Evolutionary conservation across 1,284 basidiomycete genomes (phyloP).

Genomic region (Apiotrichum gracile): DNA sequence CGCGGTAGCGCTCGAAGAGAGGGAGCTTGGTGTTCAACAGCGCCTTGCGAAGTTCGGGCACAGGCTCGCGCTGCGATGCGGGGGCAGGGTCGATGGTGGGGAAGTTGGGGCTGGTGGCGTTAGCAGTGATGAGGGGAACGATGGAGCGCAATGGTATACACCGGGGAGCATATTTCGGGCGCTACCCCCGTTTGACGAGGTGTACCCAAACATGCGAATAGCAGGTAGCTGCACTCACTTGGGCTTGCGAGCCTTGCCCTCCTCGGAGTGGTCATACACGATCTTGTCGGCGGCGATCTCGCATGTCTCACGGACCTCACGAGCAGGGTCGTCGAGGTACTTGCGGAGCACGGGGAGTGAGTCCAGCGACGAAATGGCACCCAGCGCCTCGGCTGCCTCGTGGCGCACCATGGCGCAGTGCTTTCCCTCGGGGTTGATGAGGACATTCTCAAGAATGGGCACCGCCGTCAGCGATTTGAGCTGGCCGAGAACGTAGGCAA

Average conservation of each 20-base stretch:
- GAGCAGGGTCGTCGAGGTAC: constrained; percentile 67
- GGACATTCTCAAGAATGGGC: constrained; percentile 68
- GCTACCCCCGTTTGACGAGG: too few species aligned
- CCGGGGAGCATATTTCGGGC: too few species aligned
- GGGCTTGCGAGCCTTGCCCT: constrained; percentile 39
- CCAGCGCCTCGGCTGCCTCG: constrained; percentile 98
- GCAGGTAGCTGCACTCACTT: constrained; percentile 35
- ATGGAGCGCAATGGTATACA: too few species aligned
- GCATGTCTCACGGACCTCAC: constrained; percentile 90
- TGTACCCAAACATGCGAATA: too few species aligned
- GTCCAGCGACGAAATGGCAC: constrained; percentile 70
- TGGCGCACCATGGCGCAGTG: constrained; percentile 87
- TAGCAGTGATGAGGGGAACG: background rate
- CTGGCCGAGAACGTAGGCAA: constrained; percentile 96
- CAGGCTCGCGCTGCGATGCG: constrained; percentile 39
- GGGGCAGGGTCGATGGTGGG: constrained; percentile 94
- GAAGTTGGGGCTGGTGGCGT: constrained; percentile 56
- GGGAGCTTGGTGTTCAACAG: constrained; percentile 66
- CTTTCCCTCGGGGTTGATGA: constrained; percentile 56
- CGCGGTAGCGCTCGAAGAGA: constrained; percentile 91
- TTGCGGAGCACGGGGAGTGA: constrained; percentile 68
- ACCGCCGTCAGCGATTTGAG: constrained; percentile 71
- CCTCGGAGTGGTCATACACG: constrained; percentile 71
- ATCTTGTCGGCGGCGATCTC: constrained; percentile 96
- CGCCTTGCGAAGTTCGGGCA: constrained; percentile 55